Base-by-base conservation (phyloP, 441 rosid genomes). In the Gossypium gossypioides region DNA sequence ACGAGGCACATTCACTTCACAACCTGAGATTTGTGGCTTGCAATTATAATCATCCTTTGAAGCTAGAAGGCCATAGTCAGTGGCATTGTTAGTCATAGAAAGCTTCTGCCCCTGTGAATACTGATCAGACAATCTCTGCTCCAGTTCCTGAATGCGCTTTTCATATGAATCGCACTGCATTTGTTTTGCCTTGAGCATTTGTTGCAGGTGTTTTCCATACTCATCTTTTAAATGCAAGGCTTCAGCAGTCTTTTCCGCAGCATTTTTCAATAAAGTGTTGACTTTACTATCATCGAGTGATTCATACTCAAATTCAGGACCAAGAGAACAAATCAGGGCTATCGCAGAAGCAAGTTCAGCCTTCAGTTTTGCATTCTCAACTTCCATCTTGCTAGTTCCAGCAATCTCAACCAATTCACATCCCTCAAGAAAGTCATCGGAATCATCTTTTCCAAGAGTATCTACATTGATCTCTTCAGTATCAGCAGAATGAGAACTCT, bases 281-380 rank as follows among this genome's bases (percentile, higher is more conserved):
- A 87, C 78, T 72, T 83, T 80, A 71, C 84, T 84, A 61, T 93
- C 96, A 84, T 89, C 96, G 58, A 87, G 81, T 18, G 81, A 67
- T 44, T 90, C 96, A 63, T 79, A 90, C 73, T 90, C 96, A 72
- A 82, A 69, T 52, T 88, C 91, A 67, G 86, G 94, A 74, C 81
- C 79, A 73, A 90, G 76, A 21, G 90, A 88, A 79, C 99, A 93
- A 19, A 93, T 87, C 21, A 75, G 48, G 66, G 98, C 97, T 78
- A 93, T 85, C 29, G 93, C 94, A 77, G 97, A 90, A 84, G 99
- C 99, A 83, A 93, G 97, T 61, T 96, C 97, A 42, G 99, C 99
- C 85, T 90, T 96, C 76, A 96, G 83, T 82, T 86, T 96, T 75
- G 96, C 97, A 80, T 93, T 93, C 86, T 93, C 98, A 78, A 96